Evolutionary conservation across 2,329 filamentous ascomycete genomes (phyloP).

Genomic region (Ceratocystis smalleyi): DNA sequence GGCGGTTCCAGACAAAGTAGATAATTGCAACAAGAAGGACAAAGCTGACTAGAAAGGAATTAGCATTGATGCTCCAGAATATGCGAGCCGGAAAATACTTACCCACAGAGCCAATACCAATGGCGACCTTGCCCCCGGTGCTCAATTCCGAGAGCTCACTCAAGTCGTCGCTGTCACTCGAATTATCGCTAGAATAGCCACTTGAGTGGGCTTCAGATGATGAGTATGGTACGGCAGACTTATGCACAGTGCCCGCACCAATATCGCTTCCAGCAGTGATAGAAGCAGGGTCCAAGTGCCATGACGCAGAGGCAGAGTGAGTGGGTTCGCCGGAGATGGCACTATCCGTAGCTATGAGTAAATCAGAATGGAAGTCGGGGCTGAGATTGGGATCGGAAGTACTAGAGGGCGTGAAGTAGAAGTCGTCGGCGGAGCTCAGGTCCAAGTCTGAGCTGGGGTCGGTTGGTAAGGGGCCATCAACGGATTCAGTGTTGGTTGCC

Average conservation of each 20-base stretch:
- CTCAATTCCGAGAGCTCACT: neutral
- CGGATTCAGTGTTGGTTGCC: neutral
- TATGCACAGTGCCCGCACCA: neutral
- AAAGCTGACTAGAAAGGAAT: conserved; percentile 1
- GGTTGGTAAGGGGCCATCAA: neutral
- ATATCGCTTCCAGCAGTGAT: neutral
- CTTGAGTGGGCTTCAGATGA: neutral
- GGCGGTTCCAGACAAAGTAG: conserved; percentile 2
- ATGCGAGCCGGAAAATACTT: neutral
- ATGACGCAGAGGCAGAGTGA: neutral
- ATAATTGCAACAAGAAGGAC: neutral
- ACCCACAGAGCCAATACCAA: conserved; percentile 6
- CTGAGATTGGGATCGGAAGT: neutral
- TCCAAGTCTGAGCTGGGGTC: neutral
- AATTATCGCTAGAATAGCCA: neutral
- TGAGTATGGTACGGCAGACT: neutral
- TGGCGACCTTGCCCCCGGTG: conserved; percentile 5
- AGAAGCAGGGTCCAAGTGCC: neutral
- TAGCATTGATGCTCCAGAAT: neutral
- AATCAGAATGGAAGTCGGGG: neutral
- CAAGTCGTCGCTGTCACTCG: too few species aligned
- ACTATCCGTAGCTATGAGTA: neutral
- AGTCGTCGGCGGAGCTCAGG: neutral
- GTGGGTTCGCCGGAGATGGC: neutral
- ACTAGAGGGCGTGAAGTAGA: neutral